Evolutionary conservation across 2,329 filamentous ascomycete species (phyloP).

Genomic region (Pseudogymnoascus sp.): DNA sequence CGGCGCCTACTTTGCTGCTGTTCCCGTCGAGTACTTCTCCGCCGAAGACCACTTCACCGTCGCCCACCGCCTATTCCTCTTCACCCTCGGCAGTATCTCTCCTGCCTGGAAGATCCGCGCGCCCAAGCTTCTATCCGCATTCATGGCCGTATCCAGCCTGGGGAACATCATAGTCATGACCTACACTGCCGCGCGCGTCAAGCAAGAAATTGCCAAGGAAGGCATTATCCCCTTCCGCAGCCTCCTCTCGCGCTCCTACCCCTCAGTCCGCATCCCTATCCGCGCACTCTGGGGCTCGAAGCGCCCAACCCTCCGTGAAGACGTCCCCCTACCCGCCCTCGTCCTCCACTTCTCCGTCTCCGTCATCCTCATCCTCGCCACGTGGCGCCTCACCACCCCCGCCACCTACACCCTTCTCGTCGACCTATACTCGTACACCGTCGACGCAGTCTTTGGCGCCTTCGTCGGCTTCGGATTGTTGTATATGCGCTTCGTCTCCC

Average conservation of each 20-base stretch:
- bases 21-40: slow-evolving; percentile 22
- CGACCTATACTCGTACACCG: slow-evolving; percentile 32
- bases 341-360: background rate
- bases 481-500: slow-evolving; percentile 21
- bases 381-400: slow-evolving; percentile 15
- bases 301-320: slow-evolving; percentile 21
- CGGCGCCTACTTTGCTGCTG: slow-evolving; percentile 35
- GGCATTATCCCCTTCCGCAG: slow-evolving; percentile 43
- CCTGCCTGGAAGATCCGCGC: slow-evolving; percentile 17
- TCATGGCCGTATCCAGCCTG: slow-evolving; percentile 45
- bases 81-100: slow-evolving; percentile 26
- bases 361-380: slow-evolving; percentile 12
- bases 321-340: slow-evolving; percentile 27
- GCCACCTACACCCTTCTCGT: slow-evolving; percentile 28
- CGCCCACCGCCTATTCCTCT: slow-evolving; percentile 29
- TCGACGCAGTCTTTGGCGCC: slow-evolving; percentile 28
- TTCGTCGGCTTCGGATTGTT: slow-evolving; percentile 28
- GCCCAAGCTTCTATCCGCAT: slow-evolving; percentile 35
- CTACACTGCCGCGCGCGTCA: slow-evolving; percentile 45
- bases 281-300: slow-evolving; percentile 21
- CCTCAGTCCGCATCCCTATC: background rate
- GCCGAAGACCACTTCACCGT: slow-evolving; percentile 21
- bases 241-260: slow-evolving; percentile 33
- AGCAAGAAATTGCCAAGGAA: slow-evolving; percentile 53
- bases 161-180: slow-evolving; percentile 51